Base-by-base conservation (phyloP, 768 basidiomycete genomes). In the Suillus clintonianus region DNA sequence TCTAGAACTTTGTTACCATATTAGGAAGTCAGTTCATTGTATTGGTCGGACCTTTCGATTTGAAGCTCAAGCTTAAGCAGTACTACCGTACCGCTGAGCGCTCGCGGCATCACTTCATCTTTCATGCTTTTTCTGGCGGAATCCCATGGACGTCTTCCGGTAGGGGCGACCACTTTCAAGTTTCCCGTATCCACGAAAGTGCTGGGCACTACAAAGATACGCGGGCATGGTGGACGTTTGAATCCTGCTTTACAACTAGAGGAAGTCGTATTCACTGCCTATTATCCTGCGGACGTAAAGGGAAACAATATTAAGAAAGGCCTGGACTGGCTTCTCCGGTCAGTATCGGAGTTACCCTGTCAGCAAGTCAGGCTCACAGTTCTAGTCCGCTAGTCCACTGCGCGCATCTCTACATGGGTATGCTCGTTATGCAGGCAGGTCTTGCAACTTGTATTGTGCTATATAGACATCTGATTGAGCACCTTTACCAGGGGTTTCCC, bases 231-330 rank as follows among this genome's bases (percentile, higher is more conserved):
- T 8, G 70, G 61, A 42, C 58, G 65, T 41, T 61, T 58, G 65
- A 73, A 77, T 22, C 78, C 80, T 24, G 87, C 85, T 0, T 74
- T 91, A 36, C 68, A 76, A 37, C 78, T 91, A 8, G 83, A 88
- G 43, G 87, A 91, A 72, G 81, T 89, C 36, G 82, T 82, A 0
- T 91, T 88, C 68, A 88, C 85, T 34, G 83, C 80, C 1, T 90
- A 83, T 70, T 91, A 91, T 70, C 89, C 90, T 34, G 82, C 86
- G 9, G 79, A 84, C 55, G 72, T 75, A 14, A 65, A 70, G 7
- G 57, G 30, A 2, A 34, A 67, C 62, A 54, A 71, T 65, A 41
- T 68, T 8, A 74, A 71, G 48, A 80, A 79, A 63, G 86, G 86
- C 3, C 66, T 88, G 36, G 65, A 80, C 62, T 90, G 89, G 89